Conservation (phyloP, 768 basidiomycete species). For the Tulasnella sp. region DNA sequence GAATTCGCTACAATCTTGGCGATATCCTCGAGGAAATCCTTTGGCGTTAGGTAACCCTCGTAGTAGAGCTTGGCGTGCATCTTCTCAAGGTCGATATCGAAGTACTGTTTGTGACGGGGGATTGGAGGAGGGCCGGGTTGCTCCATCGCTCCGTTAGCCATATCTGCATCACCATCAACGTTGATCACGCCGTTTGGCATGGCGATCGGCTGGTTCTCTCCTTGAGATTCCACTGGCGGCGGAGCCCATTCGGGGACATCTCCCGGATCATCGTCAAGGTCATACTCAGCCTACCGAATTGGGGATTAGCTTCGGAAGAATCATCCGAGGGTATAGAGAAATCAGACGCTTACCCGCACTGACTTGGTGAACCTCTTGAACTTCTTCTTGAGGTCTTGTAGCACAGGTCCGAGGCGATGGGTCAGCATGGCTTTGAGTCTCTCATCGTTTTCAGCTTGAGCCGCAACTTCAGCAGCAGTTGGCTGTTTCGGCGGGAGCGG, state of each 20-base stretch:
- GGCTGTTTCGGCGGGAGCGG: conserved; percentile 79
- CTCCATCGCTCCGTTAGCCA: conserved; percentile 10
- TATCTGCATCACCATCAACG: conserved; percentile 7
- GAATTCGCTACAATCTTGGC: conserved; percentile 35
- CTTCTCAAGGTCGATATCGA: conserved; percentile 83
- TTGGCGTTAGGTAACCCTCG: conserved; percentile 75
- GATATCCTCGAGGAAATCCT: conserved; percentile 68
- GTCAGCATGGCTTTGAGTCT: conserved; percentile 70
- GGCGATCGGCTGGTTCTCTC: neutral
- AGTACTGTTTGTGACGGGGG: conserved; percentile 34
- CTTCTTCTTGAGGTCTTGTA: conserved; percentile 83
- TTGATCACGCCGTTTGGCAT: neutral
- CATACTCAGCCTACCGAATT: conserved; percentile 58
- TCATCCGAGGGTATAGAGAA: neutral
- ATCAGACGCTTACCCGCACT: conserved; percentile 47
- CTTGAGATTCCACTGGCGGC: neutral
- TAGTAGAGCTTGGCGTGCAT: conserved; percentile 81
- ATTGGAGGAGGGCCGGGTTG: conserved; percentile 27
- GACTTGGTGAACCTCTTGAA: conserved; percentile 82
- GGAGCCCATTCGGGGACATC: conserved; percentile 12
- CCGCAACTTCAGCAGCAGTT: conserved; percentile 66
- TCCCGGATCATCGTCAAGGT: conserved; percentile 32
- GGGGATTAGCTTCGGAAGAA: conserved; percentile 16
- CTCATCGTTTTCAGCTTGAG: conserved; percentile 75
- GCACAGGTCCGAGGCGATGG: conserved; percentile 80